Evolutionary conservation across 2,329 filamentous ascomycete genomes (phyloP).

Genomic region (Lanzia echinophila): DNA sequence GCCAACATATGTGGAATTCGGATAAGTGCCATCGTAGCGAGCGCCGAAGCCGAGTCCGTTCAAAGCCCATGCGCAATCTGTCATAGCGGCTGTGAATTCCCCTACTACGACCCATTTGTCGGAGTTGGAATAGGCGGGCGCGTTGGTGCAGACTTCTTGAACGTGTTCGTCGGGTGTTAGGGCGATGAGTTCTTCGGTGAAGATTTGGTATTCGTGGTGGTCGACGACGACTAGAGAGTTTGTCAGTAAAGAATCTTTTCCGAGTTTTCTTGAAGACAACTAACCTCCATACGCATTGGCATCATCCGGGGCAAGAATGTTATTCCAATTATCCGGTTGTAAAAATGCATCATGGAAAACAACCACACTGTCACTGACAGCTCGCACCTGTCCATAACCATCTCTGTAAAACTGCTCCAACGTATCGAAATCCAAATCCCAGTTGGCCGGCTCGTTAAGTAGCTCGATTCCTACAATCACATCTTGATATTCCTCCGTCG

Average conservation of each 20-base stretch:
- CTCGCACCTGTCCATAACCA: constrained; percentile 40
- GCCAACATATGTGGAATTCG: constrained; percentile 42
- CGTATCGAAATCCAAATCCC: constrained; percentile 29
- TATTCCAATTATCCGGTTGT: constrained; percentile 51
- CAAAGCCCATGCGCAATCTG: constrained; percentile 46
- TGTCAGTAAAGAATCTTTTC: constrained; percentile 44
- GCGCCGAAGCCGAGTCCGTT: constrained; percentile 54
- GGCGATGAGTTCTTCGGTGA: constrained; percentile 44
- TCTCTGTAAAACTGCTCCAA: constrained; percentile 41
- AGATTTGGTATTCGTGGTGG: constrained; percentile 64
- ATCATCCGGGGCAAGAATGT: constrained; percentile 43
- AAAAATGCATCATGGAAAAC: constrained; percentile 53
- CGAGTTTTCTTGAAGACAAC: constrained; percentile 23
- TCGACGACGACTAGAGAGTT: constrained; percentile 44
- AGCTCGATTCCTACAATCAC: constrained; percentile 52
- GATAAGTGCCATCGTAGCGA: constrained; percentile 48
- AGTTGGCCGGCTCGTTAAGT: constrained; percentile 45
- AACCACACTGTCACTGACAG: constrained; percentile 42
- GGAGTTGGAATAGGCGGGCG: constrained; percentile 39
- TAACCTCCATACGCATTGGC: constrained; percentile 37
- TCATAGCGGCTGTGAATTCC: constrained; percentile 64
- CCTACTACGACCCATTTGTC: constrained; percentile 64
- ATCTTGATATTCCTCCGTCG: constrained; percentile 44
- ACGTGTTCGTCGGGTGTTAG: constrained; percentile 47
- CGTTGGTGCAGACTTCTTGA: constrained; percentile 48